Conservation (phyloP, 805 yeast species). For the Candida railenensis region DNA sequence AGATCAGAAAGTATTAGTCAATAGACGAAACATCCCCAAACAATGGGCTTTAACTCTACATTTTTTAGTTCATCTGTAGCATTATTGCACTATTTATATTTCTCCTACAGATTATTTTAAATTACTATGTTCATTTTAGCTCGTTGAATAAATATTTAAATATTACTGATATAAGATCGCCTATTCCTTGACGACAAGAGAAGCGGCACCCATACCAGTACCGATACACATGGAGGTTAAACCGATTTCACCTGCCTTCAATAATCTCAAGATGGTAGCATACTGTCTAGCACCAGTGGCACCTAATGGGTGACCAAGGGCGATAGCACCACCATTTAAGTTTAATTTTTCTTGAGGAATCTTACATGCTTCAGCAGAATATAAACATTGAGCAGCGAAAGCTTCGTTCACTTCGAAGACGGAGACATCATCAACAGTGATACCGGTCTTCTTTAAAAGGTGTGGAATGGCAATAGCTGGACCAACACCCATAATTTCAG, state of each 20-base stretch:
- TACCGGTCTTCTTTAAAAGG: constrained; percentile 60
- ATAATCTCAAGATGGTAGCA: constrained; percentile 82
- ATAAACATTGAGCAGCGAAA: constrained; percentile 91
- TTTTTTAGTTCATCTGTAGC: no score
- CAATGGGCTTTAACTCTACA: no score
- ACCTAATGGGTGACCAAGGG: constrained; percentile 84
- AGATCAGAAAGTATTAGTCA: no score
- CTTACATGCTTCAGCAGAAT: constrained; percentile 62
- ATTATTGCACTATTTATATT: no score
- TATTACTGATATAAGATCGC: not conserved
- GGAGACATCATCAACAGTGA: constrained; percentile 63
- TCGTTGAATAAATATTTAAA: not conserved
- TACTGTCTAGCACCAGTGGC: constrained; percentile 81
- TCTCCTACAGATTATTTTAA: no score
- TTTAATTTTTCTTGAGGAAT: constrained; percentile 72
- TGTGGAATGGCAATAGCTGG: constrained; percentile 95
- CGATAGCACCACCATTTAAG: constrained; percentile 95
- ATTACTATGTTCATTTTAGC: not conserved
- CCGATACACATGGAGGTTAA: constrained; percentile 97
- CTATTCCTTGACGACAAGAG: constrained; percentile 77
- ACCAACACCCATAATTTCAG: constrained; percentile 97
- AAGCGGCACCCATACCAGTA: constrained; percentile 98
- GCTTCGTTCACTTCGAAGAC: constrained; percentile 94
- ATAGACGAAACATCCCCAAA: no score
- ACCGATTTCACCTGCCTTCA: constrained; percentile 79